Conservation (phyloP, 2,329 filamentous ascomycete species). For the Paracoccidioides lutzii region DNA sequence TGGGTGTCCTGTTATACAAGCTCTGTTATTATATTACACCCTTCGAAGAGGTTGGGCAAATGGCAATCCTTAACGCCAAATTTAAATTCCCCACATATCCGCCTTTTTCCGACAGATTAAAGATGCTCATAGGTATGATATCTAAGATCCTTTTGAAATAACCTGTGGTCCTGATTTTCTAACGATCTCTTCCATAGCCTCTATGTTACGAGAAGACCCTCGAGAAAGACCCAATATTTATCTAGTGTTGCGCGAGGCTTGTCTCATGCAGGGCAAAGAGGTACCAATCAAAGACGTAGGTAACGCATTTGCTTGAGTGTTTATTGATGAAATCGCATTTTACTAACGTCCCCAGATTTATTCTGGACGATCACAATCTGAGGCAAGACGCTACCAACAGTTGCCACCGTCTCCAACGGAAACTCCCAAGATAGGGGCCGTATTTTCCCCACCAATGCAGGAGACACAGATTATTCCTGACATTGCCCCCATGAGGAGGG, state of each 20-base stretch:
- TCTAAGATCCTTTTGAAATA: slow-evolving; percentile 4
- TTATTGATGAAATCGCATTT: not conserved
- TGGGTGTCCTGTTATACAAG: slow-evolving; percentile 93
- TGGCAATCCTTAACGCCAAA: slow-evolving; percentile 91
- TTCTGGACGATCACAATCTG: slow-evolving; percentile 48
- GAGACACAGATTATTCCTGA: slow-evolving; percentile 67
- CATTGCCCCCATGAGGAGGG: slow-evolving; percentile 85
- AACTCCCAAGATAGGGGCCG: slow-evolving; percentile 58
- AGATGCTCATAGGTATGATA: slow-evolving; percentile 69
- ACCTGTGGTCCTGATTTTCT: slow-evolving; percentile 1
- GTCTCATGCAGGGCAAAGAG: slow-evolving; percentile 74
- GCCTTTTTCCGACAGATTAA: slow-evolving; percentile 75
- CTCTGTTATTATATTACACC: slow-evolving; percentile 98
- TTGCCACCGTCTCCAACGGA: slow-evolving; percentile 45
- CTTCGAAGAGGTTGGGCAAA: slow-evolving; percentile 93
- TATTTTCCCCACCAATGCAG: slow-evolving; percentile 62
- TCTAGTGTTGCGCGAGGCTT: slow-evolving; percentile 76
- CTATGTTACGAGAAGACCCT: slow-evolving; percentile 80
- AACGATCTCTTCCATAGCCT: slow-evolving; percentile 41
- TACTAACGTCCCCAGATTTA: slow-evolving; percentile 48
- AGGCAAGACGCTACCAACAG: slow-evolving; percentile 48
- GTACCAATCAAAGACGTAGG: slow-evolving; percentile 80
- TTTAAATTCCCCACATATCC: slow-evolving; percentile 87
- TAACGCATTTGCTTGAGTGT: slow-evolving; percentile 10
- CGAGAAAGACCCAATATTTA: slow-evolving; percentile 80